Evolutionary conservation across 495 filamentous ascomycete species (phyloP).

Genomic region (Talaromyces adpressus): DNA sequence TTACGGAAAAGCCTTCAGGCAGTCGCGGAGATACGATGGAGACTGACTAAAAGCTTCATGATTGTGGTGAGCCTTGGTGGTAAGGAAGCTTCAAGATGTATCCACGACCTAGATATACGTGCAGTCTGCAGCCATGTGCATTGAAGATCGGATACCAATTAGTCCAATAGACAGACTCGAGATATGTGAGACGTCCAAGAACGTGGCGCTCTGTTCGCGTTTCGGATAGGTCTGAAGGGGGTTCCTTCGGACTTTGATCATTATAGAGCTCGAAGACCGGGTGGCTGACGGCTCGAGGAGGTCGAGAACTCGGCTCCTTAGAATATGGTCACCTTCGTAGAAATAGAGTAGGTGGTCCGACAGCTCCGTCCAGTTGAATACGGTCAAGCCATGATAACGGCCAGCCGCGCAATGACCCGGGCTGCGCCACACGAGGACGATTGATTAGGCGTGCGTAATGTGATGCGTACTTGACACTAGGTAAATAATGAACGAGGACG

Average conservation of each 20-base stretch:
- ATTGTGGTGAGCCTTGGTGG: background rate
- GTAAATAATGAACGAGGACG: background rate
- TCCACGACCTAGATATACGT: background rate
- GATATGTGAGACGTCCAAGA: background rate
- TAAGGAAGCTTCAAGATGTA: background rate
- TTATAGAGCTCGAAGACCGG: background rate
- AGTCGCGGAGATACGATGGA: constrained; percentile 35
- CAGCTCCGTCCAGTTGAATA: background rate
- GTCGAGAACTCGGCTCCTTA: background rate
- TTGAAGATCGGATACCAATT: background rate
- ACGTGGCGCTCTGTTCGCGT: background rate
- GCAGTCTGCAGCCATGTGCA: background rate
- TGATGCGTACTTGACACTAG: background rate
- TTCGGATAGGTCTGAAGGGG: background rate
- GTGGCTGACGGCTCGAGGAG: background rate
- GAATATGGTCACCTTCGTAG: background rate
- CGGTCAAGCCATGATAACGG: background rate
- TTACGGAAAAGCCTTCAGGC: constrained; percentile 38
- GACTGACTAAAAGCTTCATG: constrained; percentile 29
- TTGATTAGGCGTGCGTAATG: background rate
- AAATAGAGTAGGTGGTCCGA: background rate
- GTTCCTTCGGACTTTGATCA: background rate
- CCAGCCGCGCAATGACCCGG: background rate
- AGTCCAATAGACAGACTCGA: background rate
- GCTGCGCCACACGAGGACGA: background rate